Percentiles rank a stretch among this genome's conserved stretches.
phyloP scores from a whole-genome alignment of 805 yeast genomes.

The Komagataella phaffii region DNA sequence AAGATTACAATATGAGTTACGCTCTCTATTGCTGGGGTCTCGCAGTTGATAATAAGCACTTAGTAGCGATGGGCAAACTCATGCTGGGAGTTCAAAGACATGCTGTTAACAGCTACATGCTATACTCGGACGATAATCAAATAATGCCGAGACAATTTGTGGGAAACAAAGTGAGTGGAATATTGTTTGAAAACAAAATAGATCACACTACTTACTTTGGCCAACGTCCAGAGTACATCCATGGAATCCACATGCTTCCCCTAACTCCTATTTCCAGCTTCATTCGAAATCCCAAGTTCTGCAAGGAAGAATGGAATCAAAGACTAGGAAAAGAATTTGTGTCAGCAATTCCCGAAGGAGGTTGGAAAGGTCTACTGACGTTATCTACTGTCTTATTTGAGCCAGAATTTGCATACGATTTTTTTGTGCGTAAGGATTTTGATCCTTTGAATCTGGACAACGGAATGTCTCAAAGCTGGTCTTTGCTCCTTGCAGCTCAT shows the following conservation, averaged over 20 bases:
- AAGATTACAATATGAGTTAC: slow-evolving; percentile 53
- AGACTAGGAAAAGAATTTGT: slow-evolving; percentile 28
- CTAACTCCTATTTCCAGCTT: slow-evolving; percentile 53
- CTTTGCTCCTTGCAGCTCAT: slow-evolving; percentile 53
- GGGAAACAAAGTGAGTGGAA: slow-evolving; percentile 54
- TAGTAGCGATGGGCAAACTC: slow-evolving; percentile 41
- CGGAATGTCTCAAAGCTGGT: slow-evolving; percentile 86
- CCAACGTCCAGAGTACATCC: slow-evolving; percentile 49
- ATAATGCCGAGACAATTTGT: slow-evolving; percentile 40
- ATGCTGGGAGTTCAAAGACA: slow-evolving; percentile 43
- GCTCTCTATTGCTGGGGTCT: slow-evolving; percentile 49
- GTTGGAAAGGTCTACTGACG: slow-evolving; percentile 69
- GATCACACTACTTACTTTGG: slow-evolving; percentile 67
- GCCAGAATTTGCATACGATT: slow-evolving; percentile 48
- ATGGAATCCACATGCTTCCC: slow-evolving; percentile 65
- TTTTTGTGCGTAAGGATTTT: slow-evolving; percentile 23
- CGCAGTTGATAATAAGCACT: slow-evolving; percentile 32
- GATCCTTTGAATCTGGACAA: slow-evolving; percentile 33
- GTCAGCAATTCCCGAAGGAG: slow-evolving; percentile 38
- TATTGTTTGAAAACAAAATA: slow-evolving; percentile 52
- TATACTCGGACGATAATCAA: slow-evolving; percentile 33
- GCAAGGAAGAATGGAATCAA: slow-evolving; percentile 53
- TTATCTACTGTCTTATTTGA: slow-evolving; percentile 65
- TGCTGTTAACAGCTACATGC: slow-evolving; percentile 35
- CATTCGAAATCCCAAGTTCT: slow-evolving; percentile 42